These are phyloP conservation scores for Striga asiatica DNA, from an alignment of 257 asterid species.

Conservation along the genomic window DNA sequence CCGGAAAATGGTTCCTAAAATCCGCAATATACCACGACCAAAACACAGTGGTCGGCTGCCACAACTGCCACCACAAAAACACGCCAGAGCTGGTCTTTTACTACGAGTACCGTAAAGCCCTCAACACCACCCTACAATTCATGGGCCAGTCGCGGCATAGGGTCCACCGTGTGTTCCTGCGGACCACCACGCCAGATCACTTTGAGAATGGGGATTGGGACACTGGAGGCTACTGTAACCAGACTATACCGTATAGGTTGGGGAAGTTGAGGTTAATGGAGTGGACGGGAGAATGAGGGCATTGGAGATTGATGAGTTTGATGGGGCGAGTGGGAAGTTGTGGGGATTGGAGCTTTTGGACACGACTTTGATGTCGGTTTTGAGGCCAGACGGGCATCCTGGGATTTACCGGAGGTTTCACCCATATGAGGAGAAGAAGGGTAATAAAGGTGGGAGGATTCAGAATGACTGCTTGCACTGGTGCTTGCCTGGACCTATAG, in stretches of 20 bases:
- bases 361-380: constrained; percentile 37
- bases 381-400: constrained; percentile 79
- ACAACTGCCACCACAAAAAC: constrained; percentile 44
- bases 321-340: constrained; percentile 32
- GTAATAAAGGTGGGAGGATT: constrained; percentile 30
- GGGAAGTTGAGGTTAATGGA: constrained; percentile 42
- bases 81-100: constrained; percentile 40
- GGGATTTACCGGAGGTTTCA: constrained; percentile 53
- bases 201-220: constrained; percentile 73
- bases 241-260: constrained; percentile 40
- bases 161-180: too few species aligned
- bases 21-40: constrained; percentile 50
- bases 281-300: constrained; percentile 26
- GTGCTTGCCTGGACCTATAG: constrained; percentile 85
- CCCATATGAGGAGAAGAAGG: constrained; percentile 35
- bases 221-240: constrained; percentile 55
- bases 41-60: constrained; percentile 52
- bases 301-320: constrained; percentile 45
- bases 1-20: constrained; percentile 80
- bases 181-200: constrained; percentile 59
- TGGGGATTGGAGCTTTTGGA: constrained; percentile 48
- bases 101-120: constrained; percentile 41
- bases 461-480: constrained; percentile 69
- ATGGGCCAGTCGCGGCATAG: constrained; percentile 17
- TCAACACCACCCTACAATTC: constrained; percentile 34